Conservation (phyloP, 495 filamentous ascomycete genomes). For the Aspergillus haitiensis region DNA sequence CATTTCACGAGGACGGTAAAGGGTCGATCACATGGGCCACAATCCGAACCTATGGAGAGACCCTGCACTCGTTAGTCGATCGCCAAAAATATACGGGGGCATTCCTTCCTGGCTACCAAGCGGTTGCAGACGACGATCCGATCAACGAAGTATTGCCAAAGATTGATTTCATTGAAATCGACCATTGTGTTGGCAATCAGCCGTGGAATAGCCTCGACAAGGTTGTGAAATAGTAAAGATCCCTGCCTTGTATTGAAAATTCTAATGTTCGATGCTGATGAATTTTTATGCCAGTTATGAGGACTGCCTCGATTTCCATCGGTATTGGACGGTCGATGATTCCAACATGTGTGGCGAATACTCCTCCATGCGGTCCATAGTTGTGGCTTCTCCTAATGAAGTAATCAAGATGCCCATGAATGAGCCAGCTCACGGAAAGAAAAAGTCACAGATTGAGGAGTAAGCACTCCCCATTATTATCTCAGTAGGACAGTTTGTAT, state of each 20-base stretch:
- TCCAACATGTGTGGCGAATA: slow-evolving; percentile 75
- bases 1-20: slow-evolving; percentile 39
- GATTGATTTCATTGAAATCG: slow-evolving; percentile 64
- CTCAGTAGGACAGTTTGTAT: not conserved
- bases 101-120: slow-evolving; percentile 73
- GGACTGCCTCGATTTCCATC: slow-evolving; percentile 72
- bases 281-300: slow-evolving; percentile 57
- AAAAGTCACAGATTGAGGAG: slow-evolving; percentile 80
- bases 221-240: slow-evolving; percentile 63
- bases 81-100: slow-evolving; percentile 58
- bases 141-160: slow-evolving; percentile 50
- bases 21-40: slow-evolving; percentile 61
- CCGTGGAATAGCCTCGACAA: slow-evolving; percentile 72
- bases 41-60: slow-evolving; percentile 79
- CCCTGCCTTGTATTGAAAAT: not conserved
- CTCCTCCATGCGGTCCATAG: slow-evolving; percentile 73
- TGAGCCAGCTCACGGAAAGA: slow-evolving; percentile 75
- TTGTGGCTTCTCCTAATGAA: slow-evolving; percentile 72
- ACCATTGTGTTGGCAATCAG: slow-evolving; percentile 88
- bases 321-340: slow-evolving; percentile 87
- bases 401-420: slow-evolving; percentile 89
- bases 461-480: slow-evolving; percentile 34
- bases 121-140: slow-evolving; percentile 38
- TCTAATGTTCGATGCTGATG: not conserved
- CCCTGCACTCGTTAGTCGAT: slow-evolving; percentile 75